Conservation (phyloP, 768 basidiomycete species). For the Kwoniella heveanensis region DNA sequence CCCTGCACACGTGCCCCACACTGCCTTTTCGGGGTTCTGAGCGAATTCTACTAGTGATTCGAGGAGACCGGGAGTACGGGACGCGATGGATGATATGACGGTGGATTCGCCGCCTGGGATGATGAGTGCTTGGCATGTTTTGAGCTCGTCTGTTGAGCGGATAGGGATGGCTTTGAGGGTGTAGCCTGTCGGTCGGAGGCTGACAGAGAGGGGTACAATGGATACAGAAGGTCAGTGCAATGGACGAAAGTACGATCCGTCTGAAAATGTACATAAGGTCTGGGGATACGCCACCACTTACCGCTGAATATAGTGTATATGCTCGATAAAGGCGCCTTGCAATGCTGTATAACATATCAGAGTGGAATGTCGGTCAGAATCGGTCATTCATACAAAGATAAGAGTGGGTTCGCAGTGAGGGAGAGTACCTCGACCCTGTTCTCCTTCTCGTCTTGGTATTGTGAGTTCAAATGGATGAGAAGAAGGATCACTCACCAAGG, state of each 20-base stretch:
- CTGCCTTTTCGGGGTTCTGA: slow-evolving; percentile 63
- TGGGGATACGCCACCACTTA: no score
- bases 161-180: slow-evolving; percentile 61
- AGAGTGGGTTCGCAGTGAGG: no score
- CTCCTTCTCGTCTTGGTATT: background rate
- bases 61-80: slow-evolving; percentile 72
- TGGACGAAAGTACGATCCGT: no score
- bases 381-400: no score
- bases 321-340: slow-evolving; percentile 91
- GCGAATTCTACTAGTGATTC: slow-evolving; percentile 77
- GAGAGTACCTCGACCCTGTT: no score
- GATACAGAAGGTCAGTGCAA: no score
- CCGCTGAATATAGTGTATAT: slow-evolving; percentile 69
- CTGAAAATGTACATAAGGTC: no score
- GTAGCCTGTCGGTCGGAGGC: slow-evolving; percentile 32
- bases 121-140: slow-evolving; percentile 76
- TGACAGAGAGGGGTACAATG: background rate
- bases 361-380: background rate
- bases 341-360: slow-evolving; percentile 63
- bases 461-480: no score
- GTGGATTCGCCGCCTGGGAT: slow-evolving; percentile 98
- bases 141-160: background rate
- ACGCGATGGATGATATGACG: slow-evolving; percentile 72
- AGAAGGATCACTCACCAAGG: slow-evolving; percentile 32
- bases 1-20: slow-evolving; percentile 96